Percentiles rank a stretch among this genome's conserved stretches.
These are phyloP conservation scores for Talaromyces sp. DNA, from an alignment of 2,329 filamentous ascomycete genomes.

Conservation along the genomic window DNA sequence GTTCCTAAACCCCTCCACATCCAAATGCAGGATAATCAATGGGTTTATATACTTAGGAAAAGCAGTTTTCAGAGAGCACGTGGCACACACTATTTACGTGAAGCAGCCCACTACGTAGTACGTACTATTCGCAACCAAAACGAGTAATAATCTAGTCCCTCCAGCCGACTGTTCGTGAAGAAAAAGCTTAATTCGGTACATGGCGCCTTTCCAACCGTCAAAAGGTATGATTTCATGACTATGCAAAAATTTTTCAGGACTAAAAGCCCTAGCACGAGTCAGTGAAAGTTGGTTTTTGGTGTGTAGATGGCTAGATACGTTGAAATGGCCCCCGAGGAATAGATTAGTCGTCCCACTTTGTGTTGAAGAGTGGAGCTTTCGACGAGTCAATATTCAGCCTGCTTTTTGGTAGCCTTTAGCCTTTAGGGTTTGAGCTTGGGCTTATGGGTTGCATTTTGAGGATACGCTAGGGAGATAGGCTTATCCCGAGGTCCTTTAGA, in stretches of 20 bases:
- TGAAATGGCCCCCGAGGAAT: constrained; percentile 1
- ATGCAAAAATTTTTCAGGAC: neutral
- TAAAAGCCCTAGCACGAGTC: neutral
- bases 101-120: neutral
- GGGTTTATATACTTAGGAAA: neutral
- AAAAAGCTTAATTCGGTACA: neutral
- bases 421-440: neutral
- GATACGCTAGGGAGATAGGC: neutral
- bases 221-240: neutral
- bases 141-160: neutral
- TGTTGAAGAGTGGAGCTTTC: neutral
- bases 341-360: neutral
- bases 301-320: neutral
- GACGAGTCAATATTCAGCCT: neutral
- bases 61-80: neutral
- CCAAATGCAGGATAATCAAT: neutral
- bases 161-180: neutral
- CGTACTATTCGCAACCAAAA: neutral
- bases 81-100: neutral
- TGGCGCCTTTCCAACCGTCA: neutral
- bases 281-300: neutral
- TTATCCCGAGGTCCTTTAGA: no score
- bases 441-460: neutral
- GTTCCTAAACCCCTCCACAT: neutral
- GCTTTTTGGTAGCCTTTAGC: neutral